Percentiles rank a stretch among this genome's conserved stretches.
Evolutionary conservation across 2,329 filamentous ascomycete genomes (phyloP).

Genomic region (Exserohilum rostratum): DNA sequence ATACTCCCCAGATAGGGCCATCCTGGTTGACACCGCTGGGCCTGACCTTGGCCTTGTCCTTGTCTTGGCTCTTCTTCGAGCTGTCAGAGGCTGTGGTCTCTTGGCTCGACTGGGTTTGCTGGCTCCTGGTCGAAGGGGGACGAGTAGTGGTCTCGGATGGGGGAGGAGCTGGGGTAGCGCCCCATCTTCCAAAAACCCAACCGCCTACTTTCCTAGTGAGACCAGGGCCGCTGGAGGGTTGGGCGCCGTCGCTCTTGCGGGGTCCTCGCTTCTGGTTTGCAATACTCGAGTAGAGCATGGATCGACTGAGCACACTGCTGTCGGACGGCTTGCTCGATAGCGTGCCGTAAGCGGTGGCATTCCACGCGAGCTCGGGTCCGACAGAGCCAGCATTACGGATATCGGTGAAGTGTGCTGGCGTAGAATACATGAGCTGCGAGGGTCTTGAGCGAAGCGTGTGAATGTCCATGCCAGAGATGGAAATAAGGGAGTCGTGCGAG

Average conservation of each 20-base stretch:
- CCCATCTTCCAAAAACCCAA: slow-evolving; percentile 70
- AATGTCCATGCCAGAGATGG: slow-evolving; percentile 85
- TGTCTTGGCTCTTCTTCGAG: slow-evolving; percentile 17
- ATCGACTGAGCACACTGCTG: slow-evolving; percentile 62
- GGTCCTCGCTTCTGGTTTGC: slow-evolving; percentile 35
- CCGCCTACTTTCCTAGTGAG: slow-evolving; percentile 65
- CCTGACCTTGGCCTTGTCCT: slow-evolving; percentile 30
- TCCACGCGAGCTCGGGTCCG: slow-evolving; percentile 53
- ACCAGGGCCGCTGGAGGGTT: slow-evolving; percentile 28
- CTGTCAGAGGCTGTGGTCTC: slow-evolving; percentile 14
- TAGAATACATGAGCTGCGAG: slow-evolving; percentile 69
- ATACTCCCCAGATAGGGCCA: slow-evolving; percentile 49
- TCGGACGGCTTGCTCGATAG: slow-evolving; percentile 56
- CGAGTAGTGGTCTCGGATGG: slow-evolving; percentile 17
- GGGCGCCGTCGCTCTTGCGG: slow-evolving; percentile 22
- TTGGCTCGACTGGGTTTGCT: slow-evolving; percentile 28
- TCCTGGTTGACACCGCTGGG: slow-evolving; percentile 48
- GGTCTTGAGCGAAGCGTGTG: slow-evolving; percentile 79
- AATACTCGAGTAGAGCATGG: slow-evolving; percentile 48
- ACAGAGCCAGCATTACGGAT: slow-evolving; percentile 52
- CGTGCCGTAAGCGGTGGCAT: slow-evolving; percentile 56
- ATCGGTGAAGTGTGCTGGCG: slow-evolving; percentile 59
- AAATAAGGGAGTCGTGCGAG: slow-evolving; percentile 90
- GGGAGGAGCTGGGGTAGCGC: slow-evolving; percentile 57
- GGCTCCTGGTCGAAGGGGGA: slow-evolving; percentile 26